phyloP scores from a whole-genome alignment of 768 basidiomycete species.

The Rhodocollybia butyracea region DNA sequence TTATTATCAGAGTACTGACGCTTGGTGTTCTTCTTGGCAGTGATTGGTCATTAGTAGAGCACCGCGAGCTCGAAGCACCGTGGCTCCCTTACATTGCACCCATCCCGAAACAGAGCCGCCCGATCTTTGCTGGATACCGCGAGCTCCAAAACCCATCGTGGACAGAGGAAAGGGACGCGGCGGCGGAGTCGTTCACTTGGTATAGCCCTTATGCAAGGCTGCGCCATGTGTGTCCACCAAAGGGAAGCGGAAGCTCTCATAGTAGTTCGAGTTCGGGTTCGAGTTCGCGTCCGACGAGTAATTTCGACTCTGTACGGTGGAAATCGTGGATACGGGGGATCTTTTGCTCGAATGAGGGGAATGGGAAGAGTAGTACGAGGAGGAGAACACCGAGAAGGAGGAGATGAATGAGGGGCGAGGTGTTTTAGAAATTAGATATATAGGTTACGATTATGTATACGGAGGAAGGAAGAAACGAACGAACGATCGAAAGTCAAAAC shows the following conservation, averaged over 20 bases:
- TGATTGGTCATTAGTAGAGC: constrained; percentile 10
- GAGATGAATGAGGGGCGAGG: neutral
- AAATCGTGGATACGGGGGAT: constrained; percentile 1
- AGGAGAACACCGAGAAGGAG: neutral
- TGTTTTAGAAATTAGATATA: neutral
- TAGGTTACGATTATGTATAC: neutral
- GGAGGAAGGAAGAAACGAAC: neutral
- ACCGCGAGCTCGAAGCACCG: constrained; percentile 3
- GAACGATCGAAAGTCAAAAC: no score
- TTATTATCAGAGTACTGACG: constrained; percentile 1
- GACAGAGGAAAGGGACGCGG: neutral
- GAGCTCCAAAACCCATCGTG: neutral
- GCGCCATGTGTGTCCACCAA: neutral
- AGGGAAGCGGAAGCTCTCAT: neutral
- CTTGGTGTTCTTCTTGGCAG: constrained; percentile 3
- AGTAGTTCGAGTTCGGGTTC: neutral
- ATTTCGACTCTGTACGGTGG: neutral
- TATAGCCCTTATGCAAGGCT: constrained; percentile 4
- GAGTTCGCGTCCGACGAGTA: neutral
- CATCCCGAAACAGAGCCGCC: constrained; percentile 7
- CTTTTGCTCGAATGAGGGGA: neutral
- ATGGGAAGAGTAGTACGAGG: neutral
- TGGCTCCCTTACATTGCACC: constrained; percentile 12
- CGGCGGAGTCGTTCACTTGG: neutral
- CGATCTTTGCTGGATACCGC: constrained; percentile 1